Evolutionary conservation across 2,329 filamentous ascomycete genomes (phyloP).

Genomic region (Pyrenophora seminiperda): DNA sequence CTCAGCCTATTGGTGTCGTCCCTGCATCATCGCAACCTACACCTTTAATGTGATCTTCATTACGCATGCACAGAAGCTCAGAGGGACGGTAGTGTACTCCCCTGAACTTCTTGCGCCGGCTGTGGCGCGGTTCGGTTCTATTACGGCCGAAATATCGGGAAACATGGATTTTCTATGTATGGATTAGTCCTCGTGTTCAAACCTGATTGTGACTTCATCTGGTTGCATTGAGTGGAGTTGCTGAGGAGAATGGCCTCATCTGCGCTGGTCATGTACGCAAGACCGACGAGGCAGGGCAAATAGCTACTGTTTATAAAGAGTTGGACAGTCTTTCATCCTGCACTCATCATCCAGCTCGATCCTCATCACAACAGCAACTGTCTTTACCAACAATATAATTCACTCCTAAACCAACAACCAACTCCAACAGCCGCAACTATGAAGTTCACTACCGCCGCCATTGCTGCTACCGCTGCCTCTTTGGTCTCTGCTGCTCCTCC

Average conservation of each 20-base stretch:
- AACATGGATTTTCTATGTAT: constrained; percentile 7
- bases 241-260: constrained; percentile 21
- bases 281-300: neutral
- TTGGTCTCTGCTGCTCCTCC: constrained; percentile 14
- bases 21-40: constrained; percentile 4
- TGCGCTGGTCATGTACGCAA: neutral
- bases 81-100: neutral
- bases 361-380: constrained; percentile 6
- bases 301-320: constrained; percentile 20
- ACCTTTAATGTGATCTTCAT: constrained; percentile 9
- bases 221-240: constrained; percentile 16
- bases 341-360: constrained; percentile 7
- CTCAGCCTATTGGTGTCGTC: neutral
- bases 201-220: constrained; percentile 27
- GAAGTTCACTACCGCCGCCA: constrained; percentile 4
- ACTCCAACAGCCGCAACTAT: constrained; percentile 20
- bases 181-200: constrained; percentile 18
- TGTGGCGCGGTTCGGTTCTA: constrained; percentile 5
- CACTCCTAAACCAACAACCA: constrained; percentile 22
- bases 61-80: neutral
- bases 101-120: neutral
- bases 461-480: neutral
- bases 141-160: constrained; percentile 16
- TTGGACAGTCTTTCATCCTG: neutral
- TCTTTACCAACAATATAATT: constrained; percentile 9